phyloP scores from a whole-genome alignment of 129 eudicot genomes.

The Cynara cardunculus region DNA sequence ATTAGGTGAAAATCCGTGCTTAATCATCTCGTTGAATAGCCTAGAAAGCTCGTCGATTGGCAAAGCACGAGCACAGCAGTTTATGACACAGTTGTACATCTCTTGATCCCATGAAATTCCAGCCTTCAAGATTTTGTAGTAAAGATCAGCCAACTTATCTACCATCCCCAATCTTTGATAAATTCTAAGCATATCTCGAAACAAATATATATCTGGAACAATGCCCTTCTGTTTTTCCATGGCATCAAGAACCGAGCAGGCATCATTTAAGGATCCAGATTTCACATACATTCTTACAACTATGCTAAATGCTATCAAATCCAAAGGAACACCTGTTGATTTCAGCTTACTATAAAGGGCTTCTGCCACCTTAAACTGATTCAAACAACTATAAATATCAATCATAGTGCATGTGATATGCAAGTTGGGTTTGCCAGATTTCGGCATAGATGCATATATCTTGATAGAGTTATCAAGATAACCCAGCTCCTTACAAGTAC shows the following conservation, averaged over 20 bases:
- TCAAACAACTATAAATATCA: constrained; percentile 68
- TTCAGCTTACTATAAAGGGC: constrained; percentile 49
- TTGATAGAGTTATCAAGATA: constrained; percentile 56
- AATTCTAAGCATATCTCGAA: constrained; percentile 83
- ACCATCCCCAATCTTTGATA: constrained; percentile 71
- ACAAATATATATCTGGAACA: constrained; percentile 71
- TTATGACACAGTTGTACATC: constrained; percentile 86
- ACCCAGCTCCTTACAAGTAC: constrained; percentile 82
- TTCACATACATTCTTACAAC: constrained; percentile 78
- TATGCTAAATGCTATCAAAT: constrained; percentile 75
- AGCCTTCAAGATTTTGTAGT: constrained; percentile 68
- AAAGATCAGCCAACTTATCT: constrained; percentile 62
- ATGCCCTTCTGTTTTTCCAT: constrained; percentile 63
- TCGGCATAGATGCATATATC: constrained; percentile 64
- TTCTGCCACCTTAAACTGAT: constrained; percentile 60
- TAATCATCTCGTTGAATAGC: constrained; percentile 84
- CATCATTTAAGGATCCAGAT: constrained; percentile 60
- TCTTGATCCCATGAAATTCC: constrained; percentile 85
- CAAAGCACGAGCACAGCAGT: constrained; percentile 90
- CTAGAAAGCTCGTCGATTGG: constrained; percentile 90
- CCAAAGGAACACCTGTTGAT: constrained; percentile 48
- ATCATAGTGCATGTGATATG: constrained; percentile 88
- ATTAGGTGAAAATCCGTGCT: constrained; percentile 60
- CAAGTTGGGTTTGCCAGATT: constrained; percentile 61
- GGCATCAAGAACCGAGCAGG: constrained; percentile 59